These are phyloP conservation scores for Ascochyta clinopodiicola DNA, from an alignment of 2,329 filamentous ascomycete species.

Conservation along the genomic window DNA sequence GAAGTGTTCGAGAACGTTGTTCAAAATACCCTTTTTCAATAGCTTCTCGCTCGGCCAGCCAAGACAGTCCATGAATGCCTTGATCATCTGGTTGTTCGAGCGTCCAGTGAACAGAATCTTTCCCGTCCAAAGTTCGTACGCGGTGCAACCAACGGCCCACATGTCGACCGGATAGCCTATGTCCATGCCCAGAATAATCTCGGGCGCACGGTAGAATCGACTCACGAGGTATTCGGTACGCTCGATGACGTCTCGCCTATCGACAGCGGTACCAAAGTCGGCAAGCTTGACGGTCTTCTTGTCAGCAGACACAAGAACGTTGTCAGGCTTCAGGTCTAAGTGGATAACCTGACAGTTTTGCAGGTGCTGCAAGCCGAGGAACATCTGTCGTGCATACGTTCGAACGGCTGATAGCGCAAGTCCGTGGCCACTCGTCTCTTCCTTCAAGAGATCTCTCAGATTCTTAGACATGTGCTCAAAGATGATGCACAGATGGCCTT, in stretches of 20 bases:
- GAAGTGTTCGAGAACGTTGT: constrained; percentile 77
- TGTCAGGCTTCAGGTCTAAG: constrained; percentile 96
- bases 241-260: constrained; percentile 81
- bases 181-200: constrained; percentile 95
- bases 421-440: constrained; percentile 80
- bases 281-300: constrained; percentile 86
- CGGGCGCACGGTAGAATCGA: constrained; percentile 95
- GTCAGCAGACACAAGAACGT: constrained; percentile 71
- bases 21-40: constrained; percentile 71
- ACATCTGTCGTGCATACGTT: constrained; percentile 92
- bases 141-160: constrained; percentile 96
- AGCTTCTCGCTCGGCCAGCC: constrained; percentile 91
- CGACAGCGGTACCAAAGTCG: constrained; percentile 94
- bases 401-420: constrained; percentile 88
- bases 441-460: constrained; percentile 89
- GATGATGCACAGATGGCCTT: constrained; percentile 92
- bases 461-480: constrained; percentile 91
- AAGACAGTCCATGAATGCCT: constrained; percentile 92
- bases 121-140: constrained; percentile 96
- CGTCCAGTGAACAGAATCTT: constrained; percentile 95
- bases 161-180: constrained; percentile 95
- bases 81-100: constrained; percentile 98
- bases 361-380: constrained; percentile 84
- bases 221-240: constrained; percentile 95
- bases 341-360: constrained; percentile 93